Evolutionary conservation across 208 protist genomes (phyloP).

Genomic region (Kentomonas sorsogonicus): DNA sequence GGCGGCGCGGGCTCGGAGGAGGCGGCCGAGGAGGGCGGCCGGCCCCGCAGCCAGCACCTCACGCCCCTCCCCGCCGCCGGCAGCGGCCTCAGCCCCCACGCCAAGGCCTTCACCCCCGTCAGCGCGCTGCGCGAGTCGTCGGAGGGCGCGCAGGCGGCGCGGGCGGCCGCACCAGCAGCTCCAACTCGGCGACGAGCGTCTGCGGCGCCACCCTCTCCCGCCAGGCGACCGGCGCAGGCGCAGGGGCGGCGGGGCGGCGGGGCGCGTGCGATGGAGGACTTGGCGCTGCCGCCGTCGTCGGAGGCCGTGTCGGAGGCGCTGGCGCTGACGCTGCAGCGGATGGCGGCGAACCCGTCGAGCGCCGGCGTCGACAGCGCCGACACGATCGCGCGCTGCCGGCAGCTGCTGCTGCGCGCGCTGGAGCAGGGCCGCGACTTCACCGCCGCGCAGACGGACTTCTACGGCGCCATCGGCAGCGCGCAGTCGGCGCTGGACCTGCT

Average conservation of each 20-base stretch:
- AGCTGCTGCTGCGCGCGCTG: slow-evolving; percentile 7
- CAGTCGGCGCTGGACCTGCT: slow-evolving; percentile 21
- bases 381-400: slow-evolving; percentile 8
- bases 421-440: slow-evolving; percentile 4
- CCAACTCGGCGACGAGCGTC: not conserved
- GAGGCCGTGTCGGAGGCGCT: not conserved
- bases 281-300: too few species aligned
- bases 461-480: slow-evolving; percentile 24
- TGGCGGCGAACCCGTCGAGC: not conserved
- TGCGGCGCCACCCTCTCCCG: too few species aligned
- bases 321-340: not conserved
- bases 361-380: slow-evolving; percentile 6
- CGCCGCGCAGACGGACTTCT: slow-evolving; percentile 17
- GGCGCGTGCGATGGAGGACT: too few species aligned
- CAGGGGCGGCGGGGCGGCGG: too few species aligned
- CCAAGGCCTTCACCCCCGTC: not conserved
- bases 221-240: too few species aligned
- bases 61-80: not conserved
- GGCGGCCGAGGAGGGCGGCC: not conserved
- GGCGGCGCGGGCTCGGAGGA: not conserved
- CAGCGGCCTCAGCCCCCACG: not conserved
- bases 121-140: too few species aligned
- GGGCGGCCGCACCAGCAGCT: too few species aligned
- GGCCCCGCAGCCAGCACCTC: not conserved
- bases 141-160: too few species aligned